Conservation (phyloP, 108 stramenopile species). For the Conticribra weissflogii region DNA sequence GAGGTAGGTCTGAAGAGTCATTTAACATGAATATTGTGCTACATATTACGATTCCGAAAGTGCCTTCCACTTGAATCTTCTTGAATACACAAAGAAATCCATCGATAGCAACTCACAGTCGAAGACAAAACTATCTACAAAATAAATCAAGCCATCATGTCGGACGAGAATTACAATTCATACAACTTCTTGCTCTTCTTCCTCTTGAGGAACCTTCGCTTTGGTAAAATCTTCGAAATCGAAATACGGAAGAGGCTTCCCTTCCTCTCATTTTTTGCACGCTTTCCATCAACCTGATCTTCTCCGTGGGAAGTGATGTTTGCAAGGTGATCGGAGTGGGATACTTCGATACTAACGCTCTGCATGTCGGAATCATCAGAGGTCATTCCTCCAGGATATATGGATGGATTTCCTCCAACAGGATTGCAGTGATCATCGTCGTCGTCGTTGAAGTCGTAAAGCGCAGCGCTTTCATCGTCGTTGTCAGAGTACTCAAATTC, state of each 20-base stretch:
- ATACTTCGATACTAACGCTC: constrained; percentile 14
- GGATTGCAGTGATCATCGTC: background rate
- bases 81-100: no score
- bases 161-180: background rate
- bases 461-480: background rate
- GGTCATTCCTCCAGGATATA: background rate
- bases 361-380: constrained; percentile 11
- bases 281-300: background rate
- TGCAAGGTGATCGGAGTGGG: background rate
- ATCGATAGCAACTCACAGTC: no score
- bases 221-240: background rate
- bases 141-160: background rate
- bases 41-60: no score
- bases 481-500: background rate
- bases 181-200: constrained; percentile 14
- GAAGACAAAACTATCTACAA: background rate
- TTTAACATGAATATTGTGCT: no score
- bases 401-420: background rate
- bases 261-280: background rate
- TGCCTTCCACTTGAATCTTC: no score
- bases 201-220: background rate
- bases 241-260: background rate
- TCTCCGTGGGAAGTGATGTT: background rate
- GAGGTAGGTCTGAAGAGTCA: no score
- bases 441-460: background rate